These are phyloP conservation scores for Leucocoprinus leucothites DNA, from an alignment of 768 basidiomycete species.

Conservation along the genomic window DNA sequence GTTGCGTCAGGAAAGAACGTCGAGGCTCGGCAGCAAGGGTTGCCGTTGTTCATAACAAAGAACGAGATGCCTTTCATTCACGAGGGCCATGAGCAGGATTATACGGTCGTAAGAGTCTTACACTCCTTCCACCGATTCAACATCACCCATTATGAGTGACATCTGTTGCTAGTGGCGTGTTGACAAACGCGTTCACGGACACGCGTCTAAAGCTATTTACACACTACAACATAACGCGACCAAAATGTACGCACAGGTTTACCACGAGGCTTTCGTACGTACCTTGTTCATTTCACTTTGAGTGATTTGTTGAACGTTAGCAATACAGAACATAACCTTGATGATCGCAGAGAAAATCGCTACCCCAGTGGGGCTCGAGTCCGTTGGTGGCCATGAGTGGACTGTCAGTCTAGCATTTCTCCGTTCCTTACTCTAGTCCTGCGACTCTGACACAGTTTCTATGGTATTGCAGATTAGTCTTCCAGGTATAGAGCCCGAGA, in stretches of 20 bases:
- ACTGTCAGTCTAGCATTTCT: neutral
- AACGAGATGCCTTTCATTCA: neutral
- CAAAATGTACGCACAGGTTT: neutral
- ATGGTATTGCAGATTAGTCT: neutral
- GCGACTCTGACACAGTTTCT: neutral
- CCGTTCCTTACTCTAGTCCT: neutral
- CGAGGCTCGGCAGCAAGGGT: neutral
- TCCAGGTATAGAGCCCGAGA: no score
- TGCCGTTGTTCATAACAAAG: neutral
- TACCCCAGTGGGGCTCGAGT: neutral
- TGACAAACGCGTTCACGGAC: neutral
- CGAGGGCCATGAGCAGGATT: neutral
- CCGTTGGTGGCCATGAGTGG: neutral
- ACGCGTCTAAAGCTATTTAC: neutral
- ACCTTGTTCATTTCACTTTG: neutral
- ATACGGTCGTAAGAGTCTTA: neutral
- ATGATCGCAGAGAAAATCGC: neutral
- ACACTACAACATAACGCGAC: slow-evolving; percentile 1
- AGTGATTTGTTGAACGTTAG: neutral
- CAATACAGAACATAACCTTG: neutral
- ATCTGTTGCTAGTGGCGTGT: neutral
- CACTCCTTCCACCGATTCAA: no score
- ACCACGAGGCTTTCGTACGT: neutral
- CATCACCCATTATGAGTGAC: no score
- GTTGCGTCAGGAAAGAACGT: neutral